Base-by-base conservation (phyloP, 768 basidiomycete genomes). In the Butyriboletus loyo region DNA sequence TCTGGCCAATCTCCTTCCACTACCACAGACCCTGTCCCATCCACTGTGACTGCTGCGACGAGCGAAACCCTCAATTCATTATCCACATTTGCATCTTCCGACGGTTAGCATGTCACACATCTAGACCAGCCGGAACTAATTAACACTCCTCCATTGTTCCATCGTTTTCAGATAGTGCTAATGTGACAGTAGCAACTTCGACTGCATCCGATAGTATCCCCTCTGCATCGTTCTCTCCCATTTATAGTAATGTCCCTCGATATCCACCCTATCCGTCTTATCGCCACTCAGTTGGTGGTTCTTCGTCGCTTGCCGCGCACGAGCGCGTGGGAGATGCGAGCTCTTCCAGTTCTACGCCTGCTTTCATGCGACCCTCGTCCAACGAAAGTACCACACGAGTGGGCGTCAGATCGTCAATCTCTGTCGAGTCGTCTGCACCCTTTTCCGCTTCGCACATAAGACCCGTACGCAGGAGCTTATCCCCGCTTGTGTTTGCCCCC, bases 241-340 rank as follows among this genome's bases (percentile, higher is more conserved):
- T 32, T 46, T 68, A 46, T 66, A 38, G 66, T 51, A 68, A 61
- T 54, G 4, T 41, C 22, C 37, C 62, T 41, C 59, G 65, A 42
- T 55, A 57, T 49, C 58, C 58, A 28, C 59, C 55, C 41, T 50
- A 52, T 51, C 57, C 62, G n/a, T 52, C 69, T 53, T 61, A 65
- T 60, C 67, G 52, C 54, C 56, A 58, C 22, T 44, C 59, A 42
- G 15, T 22, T 5, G 46, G 41, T 42, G 57, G 45, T 22, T 24
- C 52, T 3, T 49, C 60, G 6, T 64, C 59, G 28, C 56, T 55
- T 44, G 45, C 54, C 40, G 25, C 37, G n/a, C 54, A 51, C 13
- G 63, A 55, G n/a, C 59, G 42, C 49, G 53, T 56, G 54, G 64
- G 55, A 36, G 50, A 54, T 34, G 34, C 39, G 3, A 44, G 44